Evolutionary conservation across 1,284 basidiomycete genomes (phyloP).

Genomic region (Mycena citricolor): DNA sequence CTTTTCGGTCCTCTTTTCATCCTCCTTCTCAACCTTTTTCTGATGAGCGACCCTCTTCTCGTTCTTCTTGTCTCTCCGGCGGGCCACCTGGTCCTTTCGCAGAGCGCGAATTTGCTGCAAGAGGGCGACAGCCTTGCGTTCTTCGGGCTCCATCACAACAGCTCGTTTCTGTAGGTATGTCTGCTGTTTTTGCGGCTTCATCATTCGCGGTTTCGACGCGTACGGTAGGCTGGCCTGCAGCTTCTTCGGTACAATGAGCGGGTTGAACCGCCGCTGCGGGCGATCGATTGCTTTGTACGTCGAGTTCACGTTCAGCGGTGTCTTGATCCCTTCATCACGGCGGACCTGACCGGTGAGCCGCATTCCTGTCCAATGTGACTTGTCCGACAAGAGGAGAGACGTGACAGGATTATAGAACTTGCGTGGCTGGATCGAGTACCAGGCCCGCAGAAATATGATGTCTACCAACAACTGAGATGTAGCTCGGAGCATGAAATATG

Average conservation of each 20-base stretch:
- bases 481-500: not conserved
- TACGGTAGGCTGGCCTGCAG: slow-evolving; percentile 90
- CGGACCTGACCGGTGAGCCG: slow-evolving; percentile 93
- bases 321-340: slow-evolving; percentile 79
- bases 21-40: slow-evolving; percentile 74
- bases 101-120: slow-evolving; percentile 95
- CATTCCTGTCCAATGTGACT: slow-evolving; percentile 87
- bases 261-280: slow-evolving; percentile 84
- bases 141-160: slow-evolving; percentile 93
- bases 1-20: slow-evolving; percentile 66
- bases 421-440: slow-evolving; percentile 94
- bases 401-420: slow-evolving; percentile 98
- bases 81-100: slow-evolving; percentile 81
- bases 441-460: slow-evolving; percentile 93
- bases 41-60: slow-evolving; percentile 62
- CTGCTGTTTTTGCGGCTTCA: slow-evolving; percentile 69
- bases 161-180: slow-evolving; percentile 93
- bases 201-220: slow-evolving; percentile 88
- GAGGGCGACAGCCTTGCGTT: slow-evolving; percentile 89
- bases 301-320: slow-evolving; percentile 83
- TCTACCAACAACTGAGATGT: slow-evolving; percentile 53
- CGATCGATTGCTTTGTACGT: slow-evolving; percentile 86
- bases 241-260: slow-evolving; percentile 86
- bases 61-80: slow-evolving; percentile 82
- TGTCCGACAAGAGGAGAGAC: slow-evolving; percentile 82